phyloP scores from a whole-genome alignment of 768 basidiomycete species.

The Termitomyces sp. region DNA sequence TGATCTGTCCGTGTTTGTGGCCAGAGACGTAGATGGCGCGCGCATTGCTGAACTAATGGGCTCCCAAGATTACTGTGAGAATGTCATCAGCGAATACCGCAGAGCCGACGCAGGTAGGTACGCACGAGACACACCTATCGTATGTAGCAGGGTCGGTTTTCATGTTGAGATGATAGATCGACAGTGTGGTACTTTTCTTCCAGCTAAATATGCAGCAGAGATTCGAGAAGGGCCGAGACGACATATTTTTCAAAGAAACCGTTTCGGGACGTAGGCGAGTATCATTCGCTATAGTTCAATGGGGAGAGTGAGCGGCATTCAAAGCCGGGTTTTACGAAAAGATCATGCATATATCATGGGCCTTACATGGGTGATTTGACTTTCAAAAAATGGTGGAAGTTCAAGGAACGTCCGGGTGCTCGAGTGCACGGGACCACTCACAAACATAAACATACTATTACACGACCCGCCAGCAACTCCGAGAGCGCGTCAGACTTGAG shows the following conservation, averaged over 20 bases:
- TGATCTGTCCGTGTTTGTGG: not conserved
- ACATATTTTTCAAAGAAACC: not conserved
- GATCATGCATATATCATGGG: no score
- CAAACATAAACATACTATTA: not conserved
- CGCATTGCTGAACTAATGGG: not conserved
- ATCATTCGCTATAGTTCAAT: not conserved
- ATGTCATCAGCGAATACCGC: not conserved
- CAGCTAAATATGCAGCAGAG: no score
- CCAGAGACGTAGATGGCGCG: not conserved
- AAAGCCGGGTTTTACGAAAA: no score
- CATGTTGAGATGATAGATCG: not conserved
- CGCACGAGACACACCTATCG: not conserved
- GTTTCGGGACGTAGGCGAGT: not conserved
- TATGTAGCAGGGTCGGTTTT: not conserved
- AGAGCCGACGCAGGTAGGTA: not conserved
- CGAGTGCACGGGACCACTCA: no score
- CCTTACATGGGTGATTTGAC: no score
- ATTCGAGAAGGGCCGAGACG: not conserved
- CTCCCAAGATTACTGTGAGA: not conserved
- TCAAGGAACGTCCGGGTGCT: no score
- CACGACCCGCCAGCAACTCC: not conserved
- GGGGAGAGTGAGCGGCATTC: no score
- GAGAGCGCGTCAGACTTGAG: not conserved
- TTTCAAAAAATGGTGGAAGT: no score
- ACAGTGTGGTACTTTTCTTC: not conserved